phyloP scores from a whole-genome alignment of 1,139 yeast species.

The Kluyveromyces marxianus region DNA sequence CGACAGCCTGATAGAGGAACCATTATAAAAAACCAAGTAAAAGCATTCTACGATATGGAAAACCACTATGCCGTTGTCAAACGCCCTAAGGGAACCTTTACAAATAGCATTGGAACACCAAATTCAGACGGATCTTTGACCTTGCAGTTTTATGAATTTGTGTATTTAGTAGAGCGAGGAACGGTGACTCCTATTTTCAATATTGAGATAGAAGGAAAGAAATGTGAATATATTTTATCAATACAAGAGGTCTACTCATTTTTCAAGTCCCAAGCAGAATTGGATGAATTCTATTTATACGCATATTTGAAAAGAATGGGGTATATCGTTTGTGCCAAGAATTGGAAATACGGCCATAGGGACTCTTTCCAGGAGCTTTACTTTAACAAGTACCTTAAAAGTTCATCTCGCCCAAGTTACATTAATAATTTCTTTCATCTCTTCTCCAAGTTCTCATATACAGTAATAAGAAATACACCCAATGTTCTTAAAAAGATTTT shows the following conservation, averaged over 20 bases:
- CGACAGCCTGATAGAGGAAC: conserved; percentile 49
- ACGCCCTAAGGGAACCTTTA: conserved; percentile 63
- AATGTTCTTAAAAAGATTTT: neutral
- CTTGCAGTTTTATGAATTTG: conserved; percentile 58
- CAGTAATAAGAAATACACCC: neutral
- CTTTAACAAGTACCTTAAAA: too few species aligned
- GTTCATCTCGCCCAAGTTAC: too few species aligned
- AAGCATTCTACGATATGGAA: conserved; percentile 42
- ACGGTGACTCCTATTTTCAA: conserved; percentile 50
- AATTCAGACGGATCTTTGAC: conserved; percentile 41
- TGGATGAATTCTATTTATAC: conserved; percentile 63
- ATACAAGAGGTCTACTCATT: conserved; percentile 60
- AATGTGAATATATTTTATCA: conserved; percentile 40
- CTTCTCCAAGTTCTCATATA: neutral
- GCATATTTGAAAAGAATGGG: conserved; percentile 75
- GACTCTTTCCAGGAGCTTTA: neutral
- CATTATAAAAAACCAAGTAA: conserved; percentile 41
- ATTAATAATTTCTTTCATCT: neutral
- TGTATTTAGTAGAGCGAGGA: conserved; percentile 81
- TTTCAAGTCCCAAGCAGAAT: conserved; percentile 36
- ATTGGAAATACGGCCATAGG: neutral
- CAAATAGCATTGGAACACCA: conserved; percentile 64
- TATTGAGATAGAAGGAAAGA: conserved; percentile 15
- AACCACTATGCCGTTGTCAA: conserved; percentile 41
- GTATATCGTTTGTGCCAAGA: conserved; percentile 43